phyloP scores from a whole-genome alignment of 2,329 filamentous ascomycete species.

The Pezicula carpinea region DNA sequence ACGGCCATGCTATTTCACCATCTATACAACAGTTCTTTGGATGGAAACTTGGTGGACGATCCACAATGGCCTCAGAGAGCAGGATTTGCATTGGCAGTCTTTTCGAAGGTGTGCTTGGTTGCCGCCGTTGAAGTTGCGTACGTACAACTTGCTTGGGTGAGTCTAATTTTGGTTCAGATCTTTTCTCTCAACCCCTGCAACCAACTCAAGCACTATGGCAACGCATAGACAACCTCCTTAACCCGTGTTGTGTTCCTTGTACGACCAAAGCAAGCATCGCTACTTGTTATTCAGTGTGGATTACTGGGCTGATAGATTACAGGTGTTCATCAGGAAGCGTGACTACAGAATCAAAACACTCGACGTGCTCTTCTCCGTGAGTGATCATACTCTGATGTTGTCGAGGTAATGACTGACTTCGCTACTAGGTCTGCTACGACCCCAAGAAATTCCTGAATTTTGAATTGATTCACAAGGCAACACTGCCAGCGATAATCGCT shows the following conservation, averaged over 20 bases:
- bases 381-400: not conserved
- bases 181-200: not conserved
- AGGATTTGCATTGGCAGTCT: not conserved
- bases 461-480: not conserved
- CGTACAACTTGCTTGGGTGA: not conserved
- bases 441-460: not conserved
- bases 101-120: not conserved
- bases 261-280: too few species aligned
- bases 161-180: not conserved
- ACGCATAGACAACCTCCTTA: too few species aligned
- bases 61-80: slow-evolving; percentile 1
- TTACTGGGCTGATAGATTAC: not conserved
- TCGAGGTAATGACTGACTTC: not conserved
- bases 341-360: not conserved
- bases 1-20: not conserved
- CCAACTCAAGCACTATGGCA: not conserved
- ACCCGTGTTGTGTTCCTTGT: too few species aligned
- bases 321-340: not conserved
- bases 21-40: not conserved
- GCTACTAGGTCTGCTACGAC: not conserved
- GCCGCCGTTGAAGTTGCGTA: not conserved
- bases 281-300: not conserved
- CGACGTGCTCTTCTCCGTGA: not conserved
- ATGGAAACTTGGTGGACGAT: not conserved
- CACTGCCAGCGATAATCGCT: not conserved